Evolutionary conservation across 2,329 filamentous ascomycete genomes (phyloP).

Genomic region (Fusarium sp.): DNA sequence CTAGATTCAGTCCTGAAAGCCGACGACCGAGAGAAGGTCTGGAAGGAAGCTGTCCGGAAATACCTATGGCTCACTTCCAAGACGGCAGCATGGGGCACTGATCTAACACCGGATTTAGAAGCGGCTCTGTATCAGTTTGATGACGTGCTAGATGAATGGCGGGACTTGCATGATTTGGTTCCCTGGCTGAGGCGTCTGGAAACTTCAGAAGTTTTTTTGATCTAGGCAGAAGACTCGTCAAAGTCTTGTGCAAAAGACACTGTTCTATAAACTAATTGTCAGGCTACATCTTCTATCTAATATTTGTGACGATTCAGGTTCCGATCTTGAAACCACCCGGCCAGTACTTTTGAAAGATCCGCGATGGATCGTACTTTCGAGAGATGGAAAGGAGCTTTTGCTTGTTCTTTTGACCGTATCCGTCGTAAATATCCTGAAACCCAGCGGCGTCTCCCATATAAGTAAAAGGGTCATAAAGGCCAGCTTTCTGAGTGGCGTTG

Average conservation of each 20-base stretch:
- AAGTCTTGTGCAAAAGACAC: not conserved
- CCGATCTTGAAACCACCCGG: constrained; percentile 33
- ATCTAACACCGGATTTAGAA: not conserved
- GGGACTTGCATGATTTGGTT: not conserved
- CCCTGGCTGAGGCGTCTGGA: not conserved
- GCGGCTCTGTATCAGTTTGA: constrained; percentile 1
- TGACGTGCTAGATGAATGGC: not conserved
- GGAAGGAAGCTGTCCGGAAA: not conserved
- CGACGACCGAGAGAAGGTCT: not conserved
- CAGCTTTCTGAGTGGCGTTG: constrained; percentile 30
- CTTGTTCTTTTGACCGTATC: constrained; percentile 27
- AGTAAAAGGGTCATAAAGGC: constrained; percentile 23
- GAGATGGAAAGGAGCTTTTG: constrained; percentile 19
- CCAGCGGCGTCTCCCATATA: constrained; percentile 40
- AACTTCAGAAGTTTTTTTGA: not conserved
- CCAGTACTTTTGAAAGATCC: constrained; percentile 30
- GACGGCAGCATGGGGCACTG: not conserved
- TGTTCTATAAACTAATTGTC: not conserved
- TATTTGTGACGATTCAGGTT: not conserved
- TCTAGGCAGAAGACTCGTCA: not conserved
- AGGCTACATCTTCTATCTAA: too few relatives aligned
- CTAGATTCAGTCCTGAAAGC: not conserved
- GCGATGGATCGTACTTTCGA: constrained; percentile 28
- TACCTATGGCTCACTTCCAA: not conserved
- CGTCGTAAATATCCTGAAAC: constrained; percentile 25